Base-by-base conservation (phyloP, 1,284 basidiomycete genomes). In the Trametes pubescens region DNA sequence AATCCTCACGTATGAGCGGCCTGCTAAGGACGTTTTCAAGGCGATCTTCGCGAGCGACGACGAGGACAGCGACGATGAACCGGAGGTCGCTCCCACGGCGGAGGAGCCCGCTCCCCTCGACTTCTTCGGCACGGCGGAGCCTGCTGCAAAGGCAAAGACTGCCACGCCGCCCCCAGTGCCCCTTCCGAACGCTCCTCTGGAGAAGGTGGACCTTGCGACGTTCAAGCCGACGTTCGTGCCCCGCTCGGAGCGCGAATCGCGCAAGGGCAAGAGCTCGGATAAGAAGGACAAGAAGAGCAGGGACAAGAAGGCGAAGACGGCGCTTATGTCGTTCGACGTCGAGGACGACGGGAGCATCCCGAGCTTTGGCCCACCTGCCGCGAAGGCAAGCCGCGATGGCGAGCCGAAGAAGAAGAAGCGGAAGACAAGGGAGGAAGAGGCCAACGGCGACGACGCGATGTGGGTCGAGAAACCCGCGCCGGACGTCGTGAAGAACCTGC, bases 21-120 rank as follows among this genome's bases (percentile, higher is more conserved):
- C 97, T 1, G 81, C 89, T 2, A 93, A 95, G 83, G 93, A 96
- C 72, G 89, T 99, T 44, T 99, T 98, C 84, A 97, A 97, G 75
- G 95, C 94, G 1, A 96, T 96, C 65, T 96, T 96, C 74, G 94
- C 93, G 7, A 94, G 92, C 74, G 94, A 96, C 66, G 92, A 93
- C 55, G 93, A 95, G 72, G 90, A 90, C 52, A 88, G 87, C 22
- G 91, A 88, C 21, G 87, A 87, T 0, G 91, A 92, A 3, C 82
- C 80, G 2, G 81, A 77, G 16, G 73, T 66, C 9, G 65, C 61
- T 5, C 65, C 68, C 49, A 69, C 74, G 35, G 72, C 75, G 34
- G 66, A 71, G 24, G 65, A 65, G 37, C 69, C 74, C 2, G 54
- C 65, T 4, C 69, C 67, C 22, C 57, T 65, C 13, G 63, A 64